Conservation (phyloP, 1,284 basidiomycete species). For the Puccinia horiana region DNA sequence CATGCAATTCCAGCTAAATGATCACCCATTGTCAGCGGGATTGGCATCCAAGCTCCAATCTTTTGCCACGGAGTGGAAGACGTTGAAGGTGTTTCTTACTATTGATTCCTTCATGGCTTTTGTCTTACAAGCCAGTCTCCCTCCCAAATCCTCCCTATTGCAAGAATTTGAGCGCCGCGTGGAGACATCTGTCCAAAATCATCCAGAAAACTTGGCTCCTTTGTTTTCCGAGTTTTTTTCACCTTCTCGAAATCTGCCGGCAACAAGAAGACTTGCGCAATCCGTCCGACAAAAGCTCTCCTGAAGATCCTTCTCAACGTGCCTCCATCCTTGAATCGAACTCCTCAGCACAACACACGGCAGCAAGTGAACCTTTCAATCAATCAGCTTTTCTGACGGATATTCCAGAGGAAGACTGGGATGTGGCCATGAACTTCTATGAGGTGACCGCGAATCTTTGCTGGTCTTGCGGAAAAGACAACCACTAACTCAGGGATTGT, state of each 20-base stretch:
- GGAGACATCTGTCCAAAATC: background rate
- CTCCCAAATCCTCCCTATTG: background rate
- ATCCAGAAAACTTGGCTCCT: background rate
- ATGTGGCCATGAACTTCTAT: background rate
- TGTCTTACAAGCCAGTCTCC: background rate
- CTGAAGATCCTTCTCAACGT: too few species aligned
- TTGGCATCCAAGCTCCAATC: background rate
- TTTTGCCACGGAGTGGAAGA: background rate
- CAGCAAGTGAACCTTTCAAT: background rate
- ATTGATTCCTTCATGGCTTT: background rate
- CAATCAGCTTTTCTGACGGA: background rate
- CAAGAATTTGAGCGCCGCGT: background rate
- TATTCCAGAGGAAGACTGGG: background rate
- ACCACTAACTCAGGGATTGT: too few species aligned
- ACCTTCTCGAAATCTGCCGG: background rate
- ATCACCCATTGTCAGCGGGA: background rate
- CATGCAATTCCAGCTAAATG: background rate
- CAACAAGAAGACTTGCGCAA: background rate
- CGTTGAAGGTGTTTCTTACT: background rate
- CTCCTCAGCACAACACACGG: background rate
- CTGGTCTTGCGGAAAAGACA: background rate
- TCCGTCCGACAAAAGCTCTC: too few species aligned
- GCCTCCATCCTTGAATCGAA: background rate
- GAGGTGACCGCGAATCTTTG: background rate
- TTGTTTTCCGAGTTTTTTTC: background rate